Evolutionary conservation across 139 green algal species (phyloP).

Genomic region (Chlamydomonas asymmetrica): DNA sequence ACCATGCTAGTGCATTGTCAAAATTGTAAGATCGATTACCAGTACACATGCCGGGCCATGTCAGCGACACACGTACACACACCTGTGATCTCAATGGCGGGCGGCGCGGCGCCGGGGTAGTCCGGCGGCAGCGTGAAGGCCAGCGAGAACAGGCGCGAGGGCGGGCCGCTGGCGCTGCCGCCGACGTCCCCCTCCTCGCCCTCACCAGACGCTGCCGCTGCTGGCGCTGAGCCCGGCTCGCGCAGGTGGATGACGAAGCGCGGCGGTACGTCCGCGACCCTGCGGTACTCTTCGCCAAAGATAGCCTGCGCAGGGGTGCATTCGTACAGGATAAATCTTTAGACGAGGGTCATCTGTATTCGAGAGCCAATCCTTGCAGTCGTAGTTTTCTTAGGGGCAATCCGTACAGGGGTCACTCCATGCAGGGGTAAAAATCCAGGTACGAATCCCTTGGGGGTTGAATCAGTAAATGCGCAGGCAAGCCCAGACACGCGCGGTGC

Average conservation of each 20-base stretch:
- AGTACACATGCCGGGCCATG: neutral
- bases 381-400: no score
- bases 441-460: no score
- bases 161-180: neutral
- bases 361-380: no score
- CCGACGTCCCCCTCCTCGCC: neutral
- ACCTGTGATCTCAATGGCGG: constrained; percentile 17
- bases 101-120: constrained; percentile 25
- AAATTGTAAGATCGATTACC: neutral
- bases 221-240: constrained; percentile 3
- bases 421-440: no score
- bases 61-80: neutral
- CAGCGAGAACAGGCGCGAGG: constrained; percentile 38
- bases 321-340: neutral
- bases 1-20: neutral
- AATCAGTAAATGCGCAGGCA: no score
- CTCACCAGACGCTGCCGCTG: no score
- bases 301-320: constrained; percentile 13
- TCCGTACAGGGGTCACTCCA: no score
- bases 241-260: constrained; percentile 37
- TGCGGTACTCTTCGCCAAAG: constrained; percentile 39
- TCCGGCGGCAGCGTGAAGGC: constrained; percentile 28
- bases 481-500: no score
- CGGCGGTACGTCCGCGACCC: constrained; percentile 20
- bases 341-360: no score